Evolutionary conservation across 805 yeast species (phyloP), one percentile per base, ranked within the genome.

Genomic region (Saitoella complicata): DNA sequence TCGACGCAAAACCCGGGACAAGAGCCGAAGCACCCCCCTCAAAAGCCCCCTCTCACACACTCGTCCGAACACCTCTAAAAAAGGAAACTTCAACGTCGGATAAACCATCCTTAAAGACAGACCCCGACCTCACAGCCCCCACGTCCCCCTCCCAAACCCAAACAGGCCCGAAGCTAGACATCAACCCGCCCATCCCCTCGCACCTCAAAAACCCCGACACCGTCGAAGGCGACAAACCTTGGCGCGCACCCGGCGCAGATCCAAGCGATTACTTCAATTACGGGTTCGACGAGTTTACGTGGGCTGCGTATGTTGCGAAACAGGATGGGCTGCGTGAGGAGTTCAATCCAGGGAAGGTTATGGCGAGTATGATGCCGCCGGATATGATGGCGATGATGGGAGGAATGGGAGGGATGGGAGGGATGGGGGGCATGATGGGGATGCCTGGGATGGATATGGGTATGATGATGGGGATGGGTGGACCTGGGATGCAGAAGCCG

Each of bases 201-300:
- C 80, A 86, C 43, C 96, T 94, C 2, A 71, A 75, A 53, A 94
- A 94, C 4, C 67, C 91, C 41, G 83, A 94, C 0, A 76, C 80
- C 52, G 69, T 88, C 8, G 80, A 82, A 41, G 85, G 83, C 51
- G 94, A 86, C 52, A 93, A 93, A 64, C 99, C 99, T 6, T 91
- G 99, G 99, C 73, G 98, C 58, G 77, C 82, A 51, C 96, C 97
- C 1, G 98, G 97, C 36, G 94, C 95, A 3, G 96, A 91, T 62
- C 65, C 84, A 37, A 73, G 94, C 6, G 97, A 91, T 61, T 93
- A 86, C 62, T 91, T 91, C 69, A 91, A 91, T 64, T 91, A 77
- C 57, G 98, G 98, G 1, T 91, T 91, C 58, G 94, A 91, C 59
- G 99, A 91, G 65, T 73, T 82, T 52, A 81, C 96, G 10, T 91